Evolutionary conservation across 345 rosid species (phyloP), one percentile per base, ranked within the genome.

Genomic region (Microcos paniculata): DNA sequence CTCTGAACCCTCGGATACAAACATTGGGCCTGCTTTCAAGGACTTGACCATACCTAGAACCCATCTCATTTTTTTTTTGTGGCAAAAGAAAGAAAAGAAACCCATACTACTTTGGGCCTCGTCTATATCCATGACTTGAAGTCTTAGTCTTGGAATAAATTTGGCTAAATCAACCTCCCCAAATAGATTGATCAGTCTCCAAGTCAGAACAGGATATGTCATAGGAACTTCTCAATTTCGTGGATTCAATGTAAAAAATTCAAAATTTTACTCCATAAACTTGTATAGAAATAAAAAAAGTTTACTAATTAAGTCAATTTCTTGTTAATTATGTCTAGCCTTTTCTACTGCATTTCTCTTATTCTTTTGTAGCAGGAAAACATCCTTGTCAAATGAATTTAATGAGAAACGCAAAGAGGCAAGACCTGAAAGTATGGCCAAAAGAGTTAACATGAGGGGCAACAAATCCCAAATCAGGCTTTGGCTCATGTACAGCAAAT

Each of bases 341-440:
- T n/a, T n/a, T n/a, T n/a, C n/a, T n/a, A n/a, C n/a, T n/a, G n/a
- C n/a, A n/a, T n/a, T n/a, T n/a, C n/a, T n/a, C n/a, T n/a, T n/a
- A n/a, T 8, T 28, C 16, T 38, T 35, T 18, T 49, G 15, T 8
- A 15, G 5, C 55, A 51, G 9, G 55, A 51, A 49, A 51, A 21
- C 16, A 51, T 23, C n/a, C 49, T 21, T 23, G 9, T 38, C 21
- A 64, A 40, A 35, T 62, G 46, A 62, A 35, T 62, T 19, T 35
- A 35, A 19, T 4, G n/a, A 62, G 26, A 62, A 62, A 62, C 8
- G 68, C 26, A 62, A 62, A 56, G 30, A 9, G 19, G 15, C 30
- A 30, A 49, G 48, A 91, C 98, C 97, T 89, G 84, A 94, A 94
- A 55, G 86, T 87, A 52, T 87, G 93, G 75, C 97, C 98, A 81